These are phyloP conservation scores for Pythium sukuiense DNA, from an alignment of 352 stramenopile species.

Conservation along the genomic window DNA sequence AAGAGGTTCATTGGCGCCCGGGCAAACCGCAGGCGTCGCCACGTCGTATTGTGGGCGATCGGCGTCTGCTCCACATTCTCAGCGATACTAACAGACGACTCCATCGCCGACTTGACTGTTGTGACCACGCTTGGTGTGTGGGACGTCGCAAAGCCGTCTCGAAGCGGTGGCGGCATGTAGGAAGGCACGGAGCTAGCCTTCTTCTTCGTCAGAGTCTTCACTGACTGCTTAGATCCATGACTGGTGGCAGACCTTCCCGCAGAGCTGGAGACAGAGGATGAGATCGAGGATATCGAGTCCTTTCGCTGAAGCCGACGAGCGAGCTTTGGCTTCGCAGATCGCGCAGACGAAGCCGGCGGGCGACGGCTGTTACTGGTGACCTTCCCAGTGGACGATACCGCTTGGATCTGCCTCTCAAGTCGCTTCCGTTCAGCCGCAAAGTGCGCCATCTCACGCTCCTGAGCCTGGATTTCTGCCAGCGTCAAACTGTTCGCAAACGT, in stretches of 20 bases:
- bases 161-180: background rate
- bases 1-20: conserved; percentile 33
- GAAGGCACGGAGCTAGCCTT: background rate
- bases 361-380: background rate
- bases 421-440: conserved; percentile 26
- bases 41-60: background rate
- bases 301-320: background rate
- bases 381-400: background rate
- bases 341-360: background rate
- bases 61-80: background rate
- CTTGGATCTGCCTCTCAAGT: conserved; percentile 30
- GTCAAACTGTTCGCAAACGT: conserved; percentile 37
- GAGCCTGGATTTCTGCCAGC: conserved; percentile 49
- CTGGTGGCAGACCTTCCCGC: background rate
- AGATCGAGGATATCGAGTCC: background rate
- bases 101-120: background rate
- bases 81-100: background rate
- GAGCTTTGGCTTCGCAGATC: background rate
- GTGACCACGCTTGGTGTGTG: background rate
- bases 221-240: background rate
- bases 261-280: background rate
- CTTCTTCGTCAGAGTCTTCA: background rate
- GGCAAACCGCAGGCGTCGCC: background rate
- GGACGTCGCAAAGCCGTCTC: background rate
- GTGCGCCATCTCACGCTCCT: conserved; percentile 43